Conservation (phyloP, 2,329 filamentous ascomycete genomes). For the Dactylellina sp. region DNA sequence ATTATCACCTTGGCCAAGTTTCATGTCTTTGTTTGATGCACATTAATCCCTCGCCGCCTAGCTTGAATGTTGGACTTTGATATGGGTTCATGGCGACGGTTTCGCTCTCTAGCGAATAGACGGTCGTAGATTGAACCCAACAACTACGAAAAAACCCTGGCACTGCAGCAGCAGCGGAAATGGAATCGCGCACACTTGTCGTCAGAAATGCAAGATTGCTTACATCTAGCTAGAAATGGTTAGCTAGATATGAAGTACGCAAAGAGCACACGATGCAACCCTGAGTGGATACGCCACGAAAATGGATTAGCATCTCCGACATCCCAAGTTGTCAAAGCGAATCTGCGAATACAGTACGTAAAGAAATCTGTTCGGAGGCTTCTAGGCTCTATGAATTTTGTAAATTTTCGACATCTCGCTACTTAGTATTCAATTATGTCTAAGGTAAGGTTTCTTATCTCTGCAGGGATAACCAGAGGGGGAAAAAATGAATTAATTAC, state of each 20-base stretch:
- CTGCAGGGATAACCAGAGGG: too few relatives aligned
- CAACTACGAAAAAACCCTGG: constrained; percentile 13
- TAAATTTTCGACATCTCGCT: too few relatives aligned
- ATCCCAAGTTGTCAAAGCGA: constrained; percentile 25
- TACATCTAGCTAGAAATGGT: too few relatives aligned
- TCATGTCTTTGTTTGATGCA: constrained; percentile 57
- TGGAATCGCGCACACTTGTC: not conserved
- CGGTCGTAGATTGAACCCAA: not conserved
- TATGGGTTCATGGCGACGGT: not conserved
- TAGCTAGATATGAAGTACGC: constrained; percentile 10
- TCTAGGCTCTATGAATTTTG: too few relatives aligned
- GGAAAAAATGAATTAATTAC: constrained; percentile 12
- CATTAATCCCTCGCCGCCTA: constrained; percentile 43
- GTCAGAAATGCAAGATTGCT: too few relatives aligned
- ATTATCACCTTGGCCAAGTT: constrained; percentile 31
- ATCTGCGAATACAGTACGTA: constrained; percentile 27
- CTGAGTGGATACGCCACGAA: constrained; percentile 2
- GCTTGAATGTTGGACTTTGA: constrained; percentile 28
- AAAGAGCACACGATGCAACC: constrained; percentile 50
- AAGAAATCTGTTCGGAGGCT: not conserved
- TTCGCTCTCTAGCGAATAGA: not conserved
- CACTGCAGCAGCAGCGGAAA: not conserved
- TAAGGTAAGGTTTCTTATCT: too few relatives aligned
- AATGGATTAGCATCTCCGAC: constrained; percentile 22
- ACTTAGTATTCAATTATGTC: too few relatives aligned